A percentile compares a stretch with the other conserved stretches of the same genome.
phyloP scores from a whole-genome alignment of 768 basidiomycete species.

The Pleurotus cornucopiae region DNA sequence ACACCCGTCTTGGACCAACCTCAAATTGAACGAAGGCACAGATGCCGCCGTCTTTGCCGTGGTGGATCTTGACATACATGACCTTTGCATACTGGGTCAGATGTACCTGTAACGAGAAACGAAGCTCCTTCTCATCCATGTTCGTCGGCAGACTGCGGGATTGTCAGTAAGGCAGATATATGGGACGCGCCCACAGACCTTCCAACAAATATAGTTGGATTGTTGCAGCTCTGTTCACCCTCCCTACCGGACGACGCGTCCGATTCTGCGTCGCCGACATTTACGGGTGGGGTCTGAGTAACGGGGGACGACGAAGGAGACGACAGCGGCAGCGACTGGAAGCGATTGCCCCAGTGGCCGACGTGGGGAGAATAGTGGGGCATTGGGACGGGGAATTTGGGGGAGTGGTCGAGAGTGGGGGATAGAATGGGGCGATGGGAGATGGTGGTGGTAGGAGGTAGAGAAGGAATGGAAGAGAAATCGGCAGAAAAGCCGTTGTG shows the following conservation, averaged over 20 bases:
- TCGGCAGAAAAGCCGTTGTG: conserved; percentile 5
- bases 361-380: conserved; percentile 35
- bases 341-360: conserved; percentile 70
- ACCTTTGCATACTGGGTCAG: conserved; percentile 63
- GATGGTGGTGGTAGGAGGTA: conserved; percentile 16
- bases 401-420: conserved; percentile 13
- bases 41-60: conserved; percentile 71
- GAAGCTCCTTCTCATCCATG: conserved; percentile 61
- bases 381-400: conserved; percentile 28
- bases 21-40: conserved; percentile 88
- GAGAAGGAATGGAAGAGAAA: conserved; percentile 6
- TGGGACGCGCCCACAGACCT: conserved; percentile 40
- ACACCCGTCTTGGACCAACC: conserved; percentile 32
- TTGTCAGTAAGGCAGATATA: conserved; percentile 6
- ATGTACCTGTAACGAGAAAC: conserved; percentile 57
- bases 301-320: conserved; percentile 36
- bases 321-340: conserved; percentile 56
- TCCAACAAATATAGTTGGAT: conserved; percentile 82
- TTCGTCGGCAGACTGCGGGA: conserved; percentile 59
- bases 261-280: conserved; percentile 17
- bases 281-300: conserved; percentile 9
- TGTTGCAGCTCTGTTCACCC: conserved; percentile 56
- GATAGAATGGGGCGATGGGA: conserved; percentile 13
- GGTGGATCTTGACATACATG: conserved; percentile 67
- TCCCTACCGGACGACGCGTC: conserved; percentile 23